Evolutionary conservation across 2,329 filamentous ascomycete genomes (phyloP), one percentile per base, ranked within the genome.

Genomic region (Colletotrichum tabaci): DNA sequence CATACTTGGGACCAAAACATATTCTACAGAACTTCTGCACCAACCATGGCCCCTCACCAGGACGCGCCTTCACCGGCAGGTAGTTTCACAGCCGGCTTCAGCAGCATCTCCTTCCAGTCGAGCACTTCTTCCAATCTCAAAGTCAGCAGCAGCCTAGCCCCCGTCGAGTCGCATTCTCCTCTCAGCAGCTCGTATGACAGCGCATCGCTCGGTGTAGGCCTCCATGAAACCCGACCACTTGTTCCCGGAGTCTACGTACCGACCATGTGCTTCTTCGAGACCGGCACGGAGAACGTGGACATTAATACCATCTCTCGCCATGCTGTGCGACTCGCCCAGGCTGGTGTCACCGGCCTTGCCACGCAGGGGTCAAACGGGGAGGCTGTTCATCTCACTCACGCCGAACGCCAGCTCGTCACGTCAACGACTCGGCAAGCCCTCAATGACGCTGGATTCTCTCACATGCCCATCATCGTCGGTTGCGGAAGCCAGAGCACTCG

Each of bases 351-450:
- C 18, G 93, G 93, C 23, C 86, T 96, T 57, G 92, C 93, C 60
- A 93, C 92, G 13, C 93, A 95, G 80, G 93, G 93, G 57, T 94
- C 92, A 78, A 96, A 96, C 78, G 93, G 93, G 76, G 94, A 96
- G 84, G 93, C 94, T 9, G 93, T 95, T 15, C 93, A 95, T 78
- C 87, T 96, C 44, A 90, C 91, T 53, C 91, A 91, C 76, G 84
- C 87, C 30, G 93, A 96, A 82, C 89, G 93, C 71, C 87, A 88
- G 58, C 83, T 89, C 62, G 89, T 96, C 76, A 95, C 92, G 8
- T 84, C 84, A 61, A 90, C 91, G 44, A 95, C 93, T 2, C 90
- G 93, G 50, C 86, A 88, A 73, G 92, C 92, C 16, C 86, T 95
- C 55, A 88, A 94, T 78, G 85, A 87, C 13, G 88, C 90, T 42